phyloP scores from a whole-genome alignment of 345 rosid species.

The Moringa oleifera region DNA sequence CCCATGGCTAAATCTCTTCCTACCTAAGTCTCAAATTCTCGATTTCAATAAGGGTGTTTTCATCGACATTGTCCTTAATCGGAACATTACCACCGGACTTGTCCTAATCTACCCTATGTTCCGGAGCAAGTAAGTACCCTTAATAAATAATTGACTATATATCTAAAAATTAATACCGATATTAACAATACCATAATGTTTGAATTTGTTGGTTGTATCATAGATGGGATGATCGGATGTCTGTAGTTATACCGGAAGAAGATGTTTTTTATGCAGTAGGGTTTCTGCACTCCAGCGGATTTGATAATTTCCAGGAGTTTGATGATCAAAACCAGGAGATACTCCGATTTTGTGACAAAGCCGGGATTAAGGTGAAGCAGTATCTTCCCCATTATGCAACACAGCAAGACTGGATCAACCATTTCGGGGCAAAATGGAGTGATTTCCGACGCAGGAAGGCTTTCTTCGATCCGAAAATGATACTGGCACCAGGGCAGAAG shows the following conservation, averaged over 20 bases:
- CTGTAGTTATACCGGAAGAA: conserved; percentile 63
- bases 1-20: conserved; percentile 46
- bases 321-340: conserved; percentile 57
- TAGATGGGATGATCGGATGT: conserved; percentile 85
- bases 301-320: conserved; percentile 39
- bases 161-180: too few species aligned
- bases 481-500: conserved; percentile 77
- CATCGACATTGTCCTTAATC: conserved; percentile 28
- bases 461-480: conserved; percentile 71
- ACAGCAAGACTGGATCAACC: conserved; percentile 55
- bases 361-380: conserved; percentile 51
- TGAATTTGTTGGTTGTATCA: too few species aligned
- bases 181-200: not conserved
- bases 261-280: conserved; percentile 81
- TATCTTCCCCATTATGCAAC: conserved; percentile 55
- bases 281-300: conserved; percentile 61
- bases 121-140: conserved; percentile 25
- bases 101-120: conserved; percentile 35
- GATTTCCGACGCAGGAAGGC: conserved; percentile 45
- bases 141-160: too few species aligned
- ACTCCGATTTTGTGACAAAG: conserved; percentile 44
- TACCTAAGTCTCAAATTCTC: conserved; percentile 31
- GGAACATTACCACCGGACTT: conserved; percentile 30
- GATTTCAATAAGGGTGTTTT: conserved; percentile 33
- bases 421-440: conserved; percentile 76